Percentiles rank a stretch among this genome's conserved stretches.
Conservation (phyloP, 768 basidiomycete species). For the Heimioporus sp. region DNA sequence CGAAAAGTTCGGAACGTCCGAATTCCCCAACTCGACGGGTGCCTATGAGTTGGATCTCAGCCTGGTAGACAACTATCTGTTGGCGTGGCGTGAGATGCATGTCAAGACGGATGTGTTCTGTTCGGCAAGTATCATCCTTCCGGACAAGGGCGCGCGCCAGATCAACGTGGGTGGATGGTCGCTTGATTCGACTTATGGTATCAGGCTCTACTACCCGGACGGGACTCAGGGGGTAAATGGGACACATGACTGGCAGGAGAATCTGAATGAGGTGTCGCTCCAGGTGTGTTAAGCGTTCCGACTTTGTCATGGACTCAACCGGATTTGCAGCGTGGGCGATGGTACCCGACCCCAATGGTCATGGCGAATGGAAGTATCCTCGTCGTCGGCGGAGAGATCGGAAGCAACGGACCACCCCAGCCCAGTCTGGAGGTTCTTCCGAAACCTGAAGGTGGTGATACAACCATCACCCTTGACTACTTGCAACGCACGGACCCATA, state of each 20-base stretch:
- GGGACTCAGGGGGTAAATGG: constrained; percentile 66
- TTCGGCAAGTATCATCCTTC: constrained; percentile 68
- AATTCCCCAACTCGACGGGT: constrained; percentile 64
- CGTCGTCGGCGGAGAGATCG: constrained; percentile 72
- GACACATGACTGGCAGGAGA: constrained; percentile 81
- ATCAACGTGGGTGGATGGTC: constrained; percentile 51
- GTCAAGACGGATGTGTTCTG: constrained; percentile 80
- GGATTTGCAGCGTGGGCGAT: constrained; percentile 51
- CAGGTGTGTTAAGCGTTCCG: constrained; percentile 43
- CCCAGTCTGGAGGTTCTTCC: constrained; percentile 75
- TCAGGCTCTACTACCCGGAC: constrained; percentile 71
- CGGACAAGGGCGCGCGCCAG: constrained; percentile 58
- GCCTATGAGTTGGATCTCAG: constrained; percentile 76
- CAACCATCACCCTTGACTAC: constrained; percentile 60
- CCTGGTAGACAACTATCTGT: constrained; percentile 40
- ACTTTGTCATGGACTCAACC: too few species aligned
- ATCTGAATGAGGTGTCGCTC: constrained; percentile 51
- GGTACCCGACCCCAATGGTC: constrained; percentile 70
- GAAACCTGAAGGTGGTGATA: constrained; percentile 60
- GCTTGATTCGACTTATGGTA: constrained; percentile 64
- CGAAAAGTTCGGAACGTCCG: constrained; percentile 69
- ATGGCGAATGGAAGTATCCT: constrained; percentile 73
- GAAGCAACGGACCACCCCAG: constrained; percentile 62
- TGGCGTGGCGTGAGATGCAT: constrained; percentile 76
- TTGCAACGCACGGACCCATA: constrained; percentile 72